Percentiles rank a stretch among this genome's conserved stretches.
These are phyloP conservation scores for Yamadazyma trypodendri DNA, from an alignment of 1,139 yeast genomes.

Conservation along the genomic window DNA sequence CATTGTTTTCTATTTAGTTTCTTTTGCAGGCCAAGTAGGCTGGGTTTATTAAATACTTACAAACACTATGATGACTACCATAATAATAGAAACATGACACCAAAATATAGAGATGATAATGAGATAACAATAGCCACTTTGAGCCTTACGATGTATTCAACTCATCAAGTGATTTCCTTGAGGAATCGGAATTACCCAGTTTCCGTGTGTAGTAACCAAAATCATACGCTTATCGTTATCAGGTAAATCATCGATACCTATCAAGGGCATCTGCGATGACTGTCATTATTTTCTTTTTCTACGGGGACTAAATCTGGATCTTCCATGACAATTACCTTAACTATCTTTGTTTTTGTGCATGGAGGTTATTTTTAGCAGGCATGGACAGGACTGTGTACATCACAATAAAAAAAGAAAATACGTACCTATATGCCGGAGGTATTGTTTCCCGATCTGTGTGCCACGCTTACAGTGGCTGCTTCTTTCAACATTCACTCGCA, in stretches of 20 bases:
- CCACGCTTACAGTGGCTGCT: not conserved
- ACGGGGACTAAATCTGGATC: not conserved
- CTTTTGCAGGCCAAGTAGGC: constrained; percentile 1
- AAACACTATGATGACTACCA: too few species aligned
- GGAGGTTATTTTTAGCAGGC: constrained; percentile 3
- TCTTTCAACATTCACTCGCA: not conserved
- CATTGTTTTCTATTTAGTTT: not conserved
- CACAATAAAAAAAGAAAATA: not conserved
- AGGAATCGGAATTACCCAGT: too few species aligned
- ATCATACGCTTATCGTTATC: not conserved
- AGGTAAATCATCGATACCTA: not conserved
- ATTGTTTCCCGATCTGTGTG: not conserved
- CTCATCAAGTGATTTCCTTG: too few species aligned
- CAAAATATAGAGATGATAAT: too few species aligned
- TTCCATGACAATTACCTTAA: not conserved
- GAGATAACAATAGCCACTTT: too few species aligned
- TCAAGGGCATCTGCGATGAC: not conserved
- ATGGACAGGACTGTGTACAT: not conserved
- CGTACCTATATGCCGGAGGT: not conserved
- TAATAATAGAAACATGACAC: too few species aligned
- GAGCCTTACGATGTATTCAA: too few species aligned
- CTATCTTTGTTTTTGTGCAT: not conserved
- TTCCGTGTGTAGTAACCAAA: too few species aligned
- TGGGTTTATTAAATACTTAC: not conserved
- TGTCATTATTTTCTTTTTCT: not conserved